These are phyloP conservation scores for Mytilinidion resinicola DNA, from an alignment of 495 filamentous ascomycete genomes.

Conservation along the genomic window DNA sequence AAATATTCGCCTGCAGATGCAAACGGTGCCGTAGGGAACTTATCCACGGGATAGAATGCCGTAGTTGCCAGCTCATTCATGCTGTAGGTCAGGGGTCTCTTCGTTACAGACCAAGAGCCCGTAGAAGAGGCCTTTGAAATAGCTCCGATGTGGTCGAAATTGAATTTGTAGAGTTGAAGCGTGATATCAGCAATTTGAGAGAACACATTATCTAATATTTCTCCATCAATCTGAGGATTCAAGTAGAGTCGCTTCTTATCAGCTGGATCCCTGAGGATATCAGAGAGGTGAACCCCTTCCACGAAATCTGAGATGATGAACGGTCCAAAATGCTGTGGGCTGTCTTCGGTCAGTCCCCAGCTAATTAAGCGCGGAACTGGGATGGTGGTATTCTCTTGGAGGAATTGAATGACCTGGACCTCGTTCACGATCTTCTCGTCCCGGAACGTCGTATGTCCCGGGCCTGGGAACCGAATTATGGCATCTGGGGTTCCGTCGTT, in stretches of 20 bases:
- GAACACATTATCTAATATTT: conserved; percentile 2
- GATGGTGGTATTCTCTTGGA: conserved; percentile 11
- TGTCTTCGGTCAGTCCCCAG: conserved; percentile 6
- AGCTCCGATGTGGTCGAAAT: conserved; percentile 8
- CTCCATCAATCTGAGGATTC: not conserved
- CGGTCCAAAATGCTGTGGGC: conserved; percentile 1
- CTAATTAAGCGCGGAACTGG: conserved; percentile 3
- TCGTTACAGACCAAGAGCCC: not conserved
- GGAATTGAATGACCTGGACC: conserved; percentile 9
- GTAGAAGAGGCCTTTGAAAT: not conserved
- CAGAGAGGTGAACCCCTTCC: conserved; percentile 3
- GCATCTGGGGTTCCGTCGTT: conserved; percentile 30
- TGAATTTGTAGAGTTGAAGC: conserved; percentile 6
- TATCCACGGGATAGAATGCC: not conserved
- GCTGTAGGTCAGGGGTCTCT: conserved; percentile 7
- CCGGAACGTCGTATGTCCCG: conserved; percentile 30
- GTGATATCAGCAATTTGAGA: conserved; percentile 4
- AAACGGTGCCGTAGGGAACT: too few species aligned
- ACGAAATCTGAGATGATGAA: conserved; percentile 6
- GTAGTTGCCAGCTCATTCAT: conserved; percentile 12
- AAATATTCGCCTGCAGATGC: too few species aligned
- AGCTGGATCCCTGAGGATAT: not conserved
- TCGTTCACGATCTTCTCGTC: conserved; percentile 12
- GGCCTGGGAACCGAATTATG: conserved; percentile 35
- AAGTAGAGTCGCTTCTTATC: conserved; percentile 1